Conservation (phyloP, 768 basidiomycete genomes). For the Tylopilus sp. region DNA sequence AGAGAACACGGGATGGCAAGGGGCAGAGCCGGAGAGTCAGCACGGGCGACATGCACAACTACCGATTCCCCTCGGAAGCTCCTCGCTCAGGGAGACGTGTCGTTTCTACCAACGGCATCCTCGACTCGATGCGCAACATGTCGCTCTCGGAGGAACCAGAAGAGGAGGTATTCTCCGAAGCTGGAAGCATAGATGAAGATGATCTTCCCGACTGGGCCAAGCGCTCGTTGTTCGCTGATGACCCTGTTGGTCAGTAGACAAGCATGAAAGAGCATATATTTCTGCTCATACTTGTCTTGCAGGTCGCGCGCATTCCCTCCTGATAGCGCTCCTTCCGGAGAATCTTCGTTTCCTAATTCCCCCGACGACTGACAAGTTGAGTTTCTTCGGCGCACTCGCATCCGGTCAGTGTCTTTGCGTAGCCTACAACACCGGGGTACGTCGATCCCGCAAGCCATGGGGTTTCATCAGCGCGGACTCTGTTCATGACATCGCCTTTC, state of each 20-base stretch:
- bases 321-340: constrained; percentile 58
- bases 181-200: constrained; percentile 57
- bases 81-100: constrained; percentile 41
- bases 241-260: constrained; percentile 53
- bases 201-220: constrained; percentile 79
- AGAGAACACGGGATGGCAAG: constrained; percentile 39
- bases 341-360: constrained; percentile 43
- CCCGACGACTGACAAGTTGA: constrained; percentile 27
- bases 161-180: constrained; percentile 41
- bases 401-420: constrained; percentile 80
- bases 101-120: constrained; percentile 54
- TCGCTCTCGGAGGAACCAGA: constrained; percentile 56
- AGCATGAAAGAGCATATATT: constrained; percentile 1
- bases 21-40: constrained; percentile 34
- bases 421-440: constrained; percentile 78
- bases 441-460: constrained; percentile 82
- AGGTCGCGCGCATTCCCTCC: constrained; percentile 66
- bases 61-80: constrained; percentile 19
- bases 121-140: constrained; percentile 50
- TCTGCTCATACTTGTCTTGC: constrained; percentile 3
- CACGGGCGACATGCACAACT: constrained; percentile 30
- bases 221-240: constrained; percentile 48
- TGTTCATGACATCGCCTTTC: constrained; percentile 73
- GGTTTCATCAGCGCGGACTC: constrained; percentile 76
- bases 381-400: constrained; percentile 54